A percentile compares a stretch with the other conserved stretches of the same genome.
These are phyloP conservation scores for Polytrichum formosum DNA, from an alignment of 225 moss, liverwort and hornwort genomes.

Conservation along the genomic window DNA sequence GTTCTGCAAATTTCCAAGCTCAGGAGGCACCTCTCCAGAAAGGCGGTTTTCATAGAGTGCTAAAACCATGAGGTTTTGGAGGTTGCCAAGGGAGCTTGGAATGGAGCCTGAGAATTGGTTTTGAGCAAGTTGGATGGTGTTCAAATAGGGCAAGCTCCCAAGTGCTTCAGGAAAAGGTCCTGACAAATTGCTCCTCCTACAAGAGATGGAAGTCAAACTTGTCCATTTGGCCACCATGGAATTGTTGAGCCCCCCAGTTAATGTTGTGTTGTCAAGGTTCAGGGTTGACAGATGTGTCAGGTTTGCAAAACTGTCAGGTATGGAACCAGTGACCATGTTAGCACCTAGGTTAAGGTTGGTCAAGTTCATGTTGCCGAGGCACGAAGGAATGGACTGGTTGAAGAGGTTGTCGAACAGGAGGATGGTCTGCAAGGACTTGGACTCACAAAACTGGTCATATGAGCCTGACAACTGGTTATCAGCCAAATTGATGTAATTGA, in stretches of 20 bases:
- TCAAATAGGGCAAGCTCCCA: constrained; percentile 12
- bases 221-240: constrained; percentile 11
- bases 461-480: constrained; percentile 23
- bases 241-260: constrained; percentile 9
- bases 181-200: constrained; percentile 18
- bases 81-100: constrained; percentile 11
- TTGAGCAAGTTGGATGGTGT: neutral
- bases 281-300: constrained; percentile 3
- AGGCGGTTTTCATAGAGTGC: constrained; percentile 17
- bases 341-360: constrained; percentile 12
- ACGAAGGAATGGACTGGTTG: constrained; percentile 6
- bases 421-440: constrained; percentile 19
- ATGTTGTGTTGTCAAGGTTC: constrained; percentile 20
- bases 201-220: constrained; percentile 1
- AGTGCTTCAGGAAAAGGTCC: constrained; percentile 20
- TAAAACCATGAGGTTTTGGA: constrained; percentile 4
- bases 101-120: constrained; percentile 16
- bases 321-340: constrained; percentile 18
- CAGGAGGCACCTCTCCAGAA: constrained; percentile 16
- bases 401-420: constrained; percentile 24
- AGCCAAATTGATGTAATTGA: constrained; percentile 9
- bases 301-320: constrained; percentile 14
- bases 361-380: constrained; percentile 20
- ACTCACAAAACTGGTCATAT: constrained; percentile 14
- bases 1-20: constrained; percentile 7